These are phyloP conservation scores for Tulasnella sp. DNA, from an alignment of 768 basidiomycete genomes.

Conservation along the genomic window DNA sequence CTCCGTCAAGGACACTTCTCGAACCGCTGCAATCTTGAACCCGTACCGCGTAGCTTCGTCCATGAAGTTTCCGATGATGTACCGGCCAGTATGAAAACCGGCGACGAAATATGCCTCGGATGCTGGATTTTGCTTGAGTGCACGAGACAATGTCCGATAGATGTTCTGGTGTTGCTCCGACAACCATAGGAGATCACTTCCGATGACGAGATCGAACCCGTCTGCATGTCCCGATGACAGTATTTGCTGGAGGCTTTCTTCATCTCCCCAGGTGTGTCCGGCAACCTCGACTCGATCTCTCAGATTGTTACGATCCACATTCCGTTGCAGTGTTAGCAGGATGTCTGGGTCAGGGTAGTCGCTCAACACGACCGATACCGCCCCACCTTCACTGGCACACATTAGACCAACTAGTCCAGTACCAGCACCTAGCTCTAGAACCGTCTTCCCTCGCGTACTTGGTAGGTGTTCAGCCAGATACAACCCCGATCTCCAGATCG, in stretches of 20 bases:
- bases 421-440: constrained; percentile 16
- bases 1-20: not conserved
- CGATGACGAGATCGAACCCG: constrained; percentile 12
- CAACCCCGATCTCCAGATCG: constrained; percentile 11
- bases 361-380: constrained; percentile 8
- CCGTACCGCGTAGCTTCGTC: not conserved
- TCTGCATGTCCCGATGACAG: not conserved
- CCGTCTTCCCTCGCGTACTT: not conserved
- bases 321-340: not conserved
- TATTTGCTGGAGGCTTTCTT: not conserved
- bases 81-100: constrained; percentile 13
- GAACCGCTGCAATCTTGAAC: not conserved
- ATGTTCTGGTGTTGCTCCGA: constrained; percentile 11
- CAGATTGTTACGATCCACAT: constrained; percentile 9
- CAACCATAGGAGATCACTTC: constrained; percentile 14
- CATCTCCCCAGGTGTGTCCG: constrained; percentile 12
- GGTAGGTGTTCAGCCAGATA: constrained; percentile 14
- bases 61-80: constrained; percentile 1
- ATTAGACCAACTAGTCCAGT: constrained; percentile 14
- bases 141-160: not conserved
- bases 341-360: constrained; percentile 16
- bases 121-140: not conserved
- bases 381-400: not conserved
- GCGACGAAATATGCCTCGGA: constrained; percentile 6
- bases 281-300: not conserved